Conservation (phyloP, 2,329 filamentous ascomycete genomes). For the Pseudonectria foliicola region DNA sequence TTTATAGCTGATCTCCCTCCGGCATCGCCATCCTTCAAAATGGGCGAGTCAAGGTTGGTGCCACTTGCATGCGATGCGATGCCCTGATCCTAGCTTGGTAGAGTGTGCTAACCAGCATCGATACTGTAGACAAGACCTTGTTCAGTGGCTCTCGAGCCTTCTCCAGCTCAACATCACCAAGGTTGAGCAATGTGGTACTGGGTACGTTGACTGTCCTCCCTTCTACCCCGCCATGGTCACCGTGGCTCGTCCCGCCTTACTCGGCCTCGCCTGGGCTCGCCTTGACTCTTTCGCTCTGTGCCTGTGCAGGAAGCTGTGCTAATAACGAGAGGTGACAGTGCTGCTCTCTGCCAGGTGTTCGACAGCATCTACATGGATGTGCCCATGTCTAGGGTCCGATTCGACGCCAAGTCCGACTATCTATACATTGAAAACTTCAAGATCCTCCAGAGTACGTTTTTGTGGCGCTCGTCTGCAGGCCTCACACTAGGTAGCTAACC, state of each 20-base stretch:
- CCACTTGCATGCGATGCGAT: slow-evolving; percentile 1
- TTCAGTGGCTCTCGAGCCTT: slow-evolving; percentile 95
- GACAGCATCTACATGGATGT: slow-evolving; percentile 97
- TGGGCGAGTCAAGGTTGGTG: slow-evolving; percentile 42
- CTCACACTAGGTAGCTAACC: slow-evolving; percentile 1
- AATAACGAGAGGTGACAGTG: slow-evolving; percentile 44
- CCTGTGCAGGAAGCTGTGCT: too few relatives aligned
- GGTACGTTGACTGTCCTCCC: slow-evolving; percentile 53
- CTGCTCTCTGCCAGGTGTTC: slow-evolving; percentile 93
- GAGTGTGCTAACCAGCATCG: slow-evolving; percentile 11
- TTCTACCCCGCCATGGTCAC: slow-evolving; percentile 18
- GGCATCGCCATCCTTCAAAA: slow-evolving; percentile 26
- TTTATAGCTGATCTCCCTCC: slow-evolving; percentile 6
- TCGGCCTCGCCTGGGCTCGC: too few relatives aligned
- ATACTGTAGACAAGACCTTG: slow-evolving; percentile 75
- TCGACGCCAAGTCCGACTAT: slow-evolving; percentile 96
- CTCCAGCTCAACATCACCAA: slow-evolving; percentile 97
- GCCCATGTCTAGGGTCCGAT: slow-evolving; percentile 93
- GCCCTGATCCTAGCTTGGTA: background rate
- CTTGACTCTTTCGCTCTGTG: too few relatives aligned
- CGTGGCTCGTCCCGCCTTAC: slow-evolving; percentile 3
- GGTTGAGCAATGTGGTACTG: slow-evolving; percentile 97
- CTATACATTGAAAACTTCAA: slow-evolving; percentile 99
- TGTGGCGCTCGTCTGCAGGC: background rate
- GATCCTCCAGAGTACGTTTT: slow-evolving; percentile 75